Percentiles rank a stretch among this genome's conserved stretches.
These are phyloP conservation scores for Termitomyces titanicus DNA, from an alignment of 768 basidiomycete species.

Conservation along the genomic window DNA sequence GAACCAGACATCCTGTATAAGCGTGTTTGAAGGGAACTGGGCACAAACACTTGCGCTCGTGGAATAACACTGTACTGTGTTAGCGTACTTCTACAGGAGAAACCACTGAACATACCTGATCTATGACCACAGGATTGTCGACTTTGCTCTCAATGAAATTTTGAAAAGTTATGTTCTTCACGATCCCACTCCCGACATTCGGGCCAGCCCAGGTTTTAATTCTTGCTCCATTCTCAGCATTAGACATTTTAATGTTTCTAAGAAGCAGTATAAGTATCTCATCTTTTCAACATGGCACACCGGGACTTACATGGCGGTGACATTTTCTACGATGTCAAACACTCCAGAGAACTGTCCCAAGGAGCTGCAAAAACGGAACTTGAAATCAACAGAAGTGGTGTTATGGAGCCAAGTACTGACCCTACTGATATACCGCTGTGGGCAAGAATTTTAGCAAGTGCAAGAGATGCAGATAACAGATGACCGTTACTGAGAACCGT, in stretches of 20 bases:
- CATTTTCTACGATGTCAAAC: constrained; percentile 61
- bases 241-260: constrained; percentile 56
- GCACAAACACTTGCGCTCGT: constrained; percentile 43
- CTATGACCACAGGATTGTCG: constrained; percentile 58
- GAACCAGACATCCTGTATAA: constrained; percentile 57
- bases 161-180: constrained; percentile 53
- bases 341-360: constrained; percentile 51
- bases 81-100: neutral
- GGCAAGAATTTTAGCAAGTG: neutral
- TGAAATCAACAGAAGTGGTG: neutral
- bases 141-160: constrained; percentile 50
- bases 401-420: constrained; percentile 14
- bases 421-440: constrained; percentile 53
- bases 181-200: constrained; percentile 54
- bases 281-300: neutral
- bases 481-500: constrained; percentile 49
- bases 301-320: constrained; percentile 40
- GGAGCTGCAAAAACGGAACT: constrained; percentile 35
- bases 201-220: constrained; percentile 68
- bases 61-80: constrained; percentile 39
- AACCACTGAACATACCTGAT: constrained; percentile 34
- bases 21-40: constrained; percentile 51
- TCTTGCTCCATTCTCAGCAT: constrained; percentile 62
- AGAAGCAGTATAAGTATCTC: neutral
- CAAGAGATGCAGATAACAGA: neutral